Evolutionary conservation across 345 rosid species (phyloP).

Genomic region (Salix dunnii): DNA sequence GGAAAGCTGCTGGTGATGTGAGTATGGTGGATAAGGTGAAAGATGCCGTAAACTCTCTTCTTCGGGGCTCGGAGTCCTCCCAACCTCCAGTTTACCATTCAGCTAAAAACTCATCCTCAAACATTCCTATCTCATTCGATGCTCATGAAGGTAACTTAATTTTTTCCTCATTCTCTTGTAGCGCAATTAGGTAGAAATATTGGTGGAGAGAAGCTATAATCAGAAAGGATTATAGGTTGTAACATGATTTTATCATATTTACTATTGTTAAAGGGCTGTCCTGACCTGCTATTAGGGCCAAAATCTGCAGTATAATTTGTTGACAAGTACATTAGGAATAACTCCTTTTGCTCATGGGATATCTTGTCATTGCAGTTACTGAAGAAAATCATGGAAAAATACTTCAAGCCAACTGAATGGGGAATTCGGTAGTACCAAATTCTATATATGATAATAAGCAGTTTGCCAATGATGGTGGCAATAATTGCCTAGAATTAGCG

Average conservation of each 20-base stretch:
- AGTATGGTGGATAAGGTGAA: slow-evolving; percentile 44
- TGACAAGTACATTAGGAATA: not conserved
- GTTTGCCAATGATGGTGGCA: not conserved
- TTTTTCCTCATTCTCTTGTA: not conserved
- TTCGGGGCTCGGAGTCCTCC: slow-evolving; percentile 28
- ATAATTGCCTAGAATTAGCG: not conserved
- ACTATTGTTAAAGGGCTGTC: not conserved
- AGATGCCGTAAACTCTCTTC: slow-evolving; percentile 47
- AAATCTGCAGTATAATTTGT: not conserved
- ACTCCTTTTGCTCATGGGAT: not conserved
- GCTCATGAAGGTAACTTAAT: slow-evolving; percentile 41
- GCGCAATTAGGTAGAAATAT: not conserved
- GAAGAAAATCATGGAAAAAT: slow-evolving; percentile 55
- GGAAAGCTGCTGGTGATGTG: slow-evolving; percentile 34
- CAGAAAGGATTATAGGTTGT: not conserved
- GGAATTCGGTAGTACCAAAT: not conserved
- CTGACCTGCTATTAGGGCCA: not conserved
- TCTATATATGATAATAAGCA: not conserved
- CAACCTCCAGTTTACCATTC: slow-evolving; percentile 18
- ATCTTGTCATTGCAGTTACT: slow-evolving; percentile 32
- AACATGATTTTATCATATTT: not conserved
- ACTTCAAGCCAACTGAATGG: slow-evolving; percentile 58
- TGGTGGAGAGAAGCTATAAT: not conserved
- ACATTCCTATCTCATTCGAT: slow-evolving; percentile 34
- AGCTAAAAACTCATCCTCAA: slow-evolving; percentile 27